phyloP scores from a whole-genome alignment of 2,329 filamentous ascomycete species.

The Cordyceps militaris region DNA sequence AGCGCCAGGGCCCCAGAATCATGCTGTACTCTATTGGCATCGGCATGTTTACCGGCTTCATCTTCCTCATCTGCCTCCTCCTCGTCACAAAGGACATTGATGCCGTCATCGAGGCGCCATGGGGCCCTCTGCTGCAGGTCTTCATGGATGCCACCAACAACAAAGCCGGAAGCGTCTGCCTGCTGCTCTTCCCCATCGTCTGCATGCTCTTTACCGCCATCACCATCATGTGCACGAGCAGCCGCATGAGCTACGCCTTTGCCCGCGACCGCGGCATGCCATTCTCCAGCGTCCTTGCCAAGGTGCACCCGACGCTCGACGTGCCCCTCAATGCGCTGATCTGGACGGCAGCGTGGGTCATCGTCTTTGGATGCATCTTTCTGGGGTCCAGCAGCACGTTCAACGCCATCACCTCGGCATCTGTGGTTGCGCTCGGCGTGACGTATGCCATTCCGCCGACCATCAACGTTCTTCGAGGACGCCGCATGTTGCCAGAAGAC shows the following conservation, averaged over 20 bases:
- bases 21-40: slow-evolving; percentile 61
- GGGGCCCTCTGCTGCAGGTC: slow-evolving; percentile 55
- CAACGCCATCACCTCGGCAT: slow-evolving; percentile 63
- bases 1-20: slow-evolving; percentile 54
- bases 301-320: slow-evolving; percentile 52
- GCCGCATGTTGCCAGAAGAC: slow-evolving; percentile 6
- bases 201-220: slow-evolving; percentile 58
- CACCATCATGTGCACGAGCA: slow-evolving; percentile 58
- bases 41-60: slow-evolving; percentile 54
- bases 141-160: slow-evolving; percentile 55
- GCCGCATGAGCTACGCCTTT: slow-evolving; percentile 62
- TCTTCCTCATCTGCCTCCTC: slow-evolving; percentile 56
- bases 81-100: slow-evolving; percentile 56
- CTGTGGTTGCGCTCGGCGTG: slow-evolving; percentile 64
- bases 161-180: slow-evolving; percentile 53
- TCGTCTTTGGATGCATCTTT: slow-evolving; percentile 64
- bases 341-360: slow-evolving; percentile 52
- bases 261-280: slow-evolving; percentile 59
- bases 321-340: slow-evolving; percentile 63
- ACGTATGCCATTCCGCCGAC: slow-evolving; percentile 68
- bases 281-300: slow-evolving; percentile 51
- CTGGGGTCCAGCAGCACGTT: slow-evolving; percentile 59
- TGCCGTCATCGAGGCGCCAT: slow-evolving; percentile 45
- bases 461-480: slow-evolving; percentile 43
- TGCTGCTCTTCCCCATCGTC: slow-evolving; percentile 58